These are phyloP conservation scores for Mayamaea pseudoterrestris DNA, from an alignment of 108 stramenopile genomes.

Conservation along the genomic window DNA sequence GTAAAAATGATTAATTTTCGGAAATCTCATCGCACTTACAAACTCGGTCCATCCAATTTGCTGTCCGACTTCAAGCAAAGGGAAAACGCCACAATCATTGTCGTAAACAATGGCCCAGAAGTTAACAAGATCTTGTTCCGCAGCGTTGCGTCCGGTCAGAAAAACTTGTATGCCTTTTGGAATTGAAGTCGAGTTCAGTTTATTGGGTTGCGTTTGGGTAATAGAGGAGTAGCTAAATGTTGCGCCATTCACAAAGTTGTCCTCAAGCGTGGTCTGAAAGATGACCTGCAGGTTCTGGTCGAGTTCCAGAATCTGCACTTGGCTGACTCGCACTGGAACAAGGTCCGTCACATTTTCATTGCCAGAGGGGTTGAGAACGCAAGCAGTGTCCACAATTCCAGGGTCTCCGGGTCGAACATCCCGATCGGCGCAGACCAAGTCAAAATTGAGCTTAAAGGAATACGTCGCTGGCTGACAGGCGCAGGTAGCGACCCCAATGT, in stretches of 20 bases:
- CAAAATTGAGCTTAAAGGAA: slow-evolving; percentile 1
- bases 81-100: slow-evolving; percentile 4
- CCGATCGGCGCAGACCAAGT: not conserved
- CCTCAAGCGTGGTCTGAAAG: not conserved
- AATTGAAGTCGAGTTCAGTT: not conserved
- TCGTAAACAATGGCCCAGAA: not conserved
- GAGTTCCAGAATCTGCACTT: slow-evolving; percentile 2
- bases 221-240: not conserved
- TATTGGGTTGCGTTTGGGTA: not conserved
- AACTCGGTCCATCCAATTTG: slow-evolving; percentile 2
- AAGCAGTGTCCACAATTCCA: not conserved
- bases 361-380: not conserved
- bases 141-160: not conserved
- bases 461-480: slow-evolving; percentile 6
- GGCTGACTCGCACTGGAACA: not conserved
- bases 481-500: slow-evolving; percentile 4
- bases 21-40: slow-evolving; percentile 4
- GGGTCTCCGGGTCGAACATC: not conserved
- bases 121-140: not conserved
- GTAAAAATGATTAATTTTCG: not conserved
- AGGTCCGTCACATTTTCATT: not conserved
- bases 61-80: not conserved
- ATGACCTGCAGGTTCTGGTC: not conserved
- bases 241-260: not conserved
- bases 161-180: not conserved